phyloP scores from a whole-genome alignment of 139 green algal genomes.

The Chlamydomonas sp. region DNA sequence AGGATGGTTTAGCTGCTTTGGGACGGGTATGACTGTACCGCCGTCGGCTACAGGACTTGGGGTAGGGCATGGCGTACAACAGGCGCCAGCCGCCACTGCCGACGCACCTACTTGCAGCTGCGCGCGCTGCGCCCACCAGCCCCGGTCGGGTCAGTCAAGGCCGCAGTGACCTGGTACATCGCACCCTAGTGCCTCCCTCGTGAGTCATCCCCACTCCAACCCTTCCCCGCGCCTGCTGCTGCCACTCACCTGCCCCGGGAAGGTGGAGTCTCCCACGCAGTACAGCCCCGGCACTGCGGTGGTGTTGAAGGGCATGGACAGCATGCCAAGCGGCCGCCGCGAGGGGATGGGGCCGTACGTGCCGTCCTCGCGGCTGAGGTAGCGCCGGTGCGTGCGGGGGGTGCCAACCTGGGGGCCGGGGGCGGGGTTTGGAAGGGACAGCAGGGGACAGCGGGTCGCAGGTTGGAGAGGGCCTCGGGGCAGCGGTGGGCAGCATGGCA shows the following conservation, averaged over 20 bases:
- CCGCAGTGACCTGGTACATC: no score
- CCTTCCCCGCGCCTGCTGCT: not conserved
- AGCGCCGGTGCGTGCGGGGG: slow-evolving; percentile 92
- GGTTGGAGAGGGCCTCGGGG: not conserved
- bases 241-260: slow-evolving; percentile 83
- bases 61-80: no score
- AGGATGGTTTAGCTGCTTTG: no score
- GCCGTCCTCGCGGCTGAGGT: slow-evolving; percentile 88
- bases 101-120: no score
- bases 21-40: no score
- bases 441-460: not conserved
- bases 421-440: not conserved
- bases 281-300: slow-evolving; percentile 85
- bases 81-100: no score
- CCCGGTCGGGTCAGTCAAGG: no score
- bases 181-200: not conserved
- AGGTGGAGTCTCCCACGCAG: slow-evolving; percentile 96
- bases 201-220: not conserved
- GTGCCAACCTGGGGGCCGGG: slow-evolving; percentile 79
- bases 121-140: no score
- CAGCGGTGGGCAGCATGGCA: no score
- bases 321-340: slow-evolving; percentile 86
- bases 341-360: slow-evolving; percentile 96
- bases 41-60: no score
- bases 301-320: slow-evolving; percentile 96